A percentile compares a stretch with the other conserved stretches of the same genome.
Conservation (phyloP, 2,329 filamentous ascomycete species). For the Trichoderma endophyticum region DNA sequence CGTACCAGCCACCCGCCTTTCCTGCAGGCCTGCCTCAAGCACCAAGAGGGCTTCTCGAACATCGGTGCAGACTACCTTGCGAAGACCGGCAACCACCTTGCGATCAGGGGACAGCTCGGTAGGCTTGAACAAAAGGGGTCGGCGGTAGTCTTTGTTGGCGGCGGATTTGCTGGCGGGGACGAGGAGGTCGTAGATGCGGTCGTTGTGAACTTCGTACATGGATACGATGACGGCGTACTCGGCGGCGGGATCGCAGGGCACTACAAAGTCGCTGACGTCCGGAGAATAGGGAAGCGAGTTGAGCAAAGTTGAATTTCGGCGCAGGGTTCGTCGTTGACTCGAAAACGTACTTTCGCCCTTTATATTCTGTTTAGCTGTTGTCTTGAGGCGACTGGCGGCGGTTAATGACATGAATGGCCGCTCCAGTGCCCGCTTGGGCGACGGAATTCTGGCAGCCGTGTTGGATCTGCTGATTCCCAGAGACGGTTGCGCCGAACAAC, state of each 20-base stretch:
- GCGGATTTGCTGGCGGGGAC: conserved; percentile 59
- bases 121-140: conserved; percentile 84
- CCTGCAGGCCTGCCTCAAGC: conserved; percentile 82
- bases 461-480: conserved; percentile 21
- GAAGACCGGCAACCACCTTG: conserved; percentile 90
- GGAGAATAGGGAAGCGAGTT: conserved; percentile 71
- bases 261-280: conserved; percentile 66
- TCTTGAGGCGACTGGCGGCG: conserved; percentile 44
- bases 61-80: conserved; percentile 81
- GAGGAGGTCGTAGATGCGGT: conserved; percentile 92
- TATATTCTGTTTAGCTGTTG: conserved; percentile 43
- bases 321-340: conserved; percentile 60
- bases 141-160: conserved; percentile 66
- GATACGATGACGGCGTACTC: conserved; percentile 89
- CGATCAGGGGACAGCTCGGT: conserved; percentile 84
- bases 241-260: conserved; percentile 57
- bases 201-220: conserved; percentile 99
- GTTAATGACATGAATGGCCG: conserved; percentile 44
- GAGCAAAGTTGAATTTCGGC: conserved; percentile 46
- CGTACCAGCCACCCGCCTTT: conserved; percentile 84
- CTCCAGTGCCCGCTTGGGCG: conserved; percentile 35
- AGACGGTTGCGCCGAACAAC: conserved; percentile 25
- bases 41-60: conserved; percentile 85
- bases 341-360: conserved; percentile 53
- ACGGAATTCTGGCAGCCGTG: conserved; percentile 24